Conservation (phyloP, 306 rosid genomes). For the Glycine soja region DNA sequence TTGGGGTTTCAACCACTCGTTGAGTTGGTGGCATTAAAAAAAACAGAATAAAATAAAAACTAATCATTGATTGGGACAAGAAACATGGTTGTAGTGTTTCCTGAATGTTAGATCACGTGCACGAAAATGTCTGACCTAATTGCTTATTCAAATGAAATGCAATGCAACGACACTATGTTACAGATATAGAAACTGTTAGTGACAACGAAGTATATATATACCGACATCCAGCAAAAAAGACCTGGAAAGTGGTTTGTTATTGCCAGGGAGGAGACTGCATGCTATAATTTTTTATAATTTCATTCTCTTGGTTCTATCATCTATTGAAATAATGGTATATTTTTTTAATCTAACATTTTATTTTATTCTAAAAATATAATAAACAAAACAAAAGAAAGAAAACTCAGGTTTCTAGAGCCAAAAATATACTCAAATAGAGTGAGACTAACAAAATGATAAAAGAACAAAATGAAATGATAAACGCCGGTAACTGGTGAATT, state of each 20-base stretch:
- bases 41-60: too few relatives aligned
- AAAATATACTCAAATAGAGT: too few relatives aligned
- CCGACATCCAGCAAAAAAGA: neutral
- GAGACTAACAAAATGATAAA: neutral
- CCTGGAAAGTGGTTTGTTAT: neutral
- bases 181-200: too few relatives aligned
- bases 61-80: neutral
- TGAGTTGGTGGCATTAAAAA: too few relatives aligned
- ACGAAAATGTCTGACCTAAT: neutral
- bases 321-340: too few relatives aligned
- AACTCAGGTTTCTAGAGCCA: neutral
- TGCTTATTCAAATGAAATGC: conserved; percentile 4
- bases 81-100: neutral
- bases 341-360: too few relatives aligned
- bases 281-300: neutral
- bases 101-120: neutral
- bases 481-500: neutral
- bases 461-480: neutral
- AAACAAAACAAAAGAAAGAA: neutral
- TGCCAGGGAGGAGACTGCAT: neutral
- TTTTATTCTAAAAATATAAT: neutral
- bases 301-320: too few relatives aligned
- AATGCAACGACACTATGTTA: too few relatives aligned
- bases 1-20: too few relatives aligned
- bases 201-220: neutral